phyloP scores from a whole-genome alignment of 306 rosid species.

The Datisca glomerata region DNA sequence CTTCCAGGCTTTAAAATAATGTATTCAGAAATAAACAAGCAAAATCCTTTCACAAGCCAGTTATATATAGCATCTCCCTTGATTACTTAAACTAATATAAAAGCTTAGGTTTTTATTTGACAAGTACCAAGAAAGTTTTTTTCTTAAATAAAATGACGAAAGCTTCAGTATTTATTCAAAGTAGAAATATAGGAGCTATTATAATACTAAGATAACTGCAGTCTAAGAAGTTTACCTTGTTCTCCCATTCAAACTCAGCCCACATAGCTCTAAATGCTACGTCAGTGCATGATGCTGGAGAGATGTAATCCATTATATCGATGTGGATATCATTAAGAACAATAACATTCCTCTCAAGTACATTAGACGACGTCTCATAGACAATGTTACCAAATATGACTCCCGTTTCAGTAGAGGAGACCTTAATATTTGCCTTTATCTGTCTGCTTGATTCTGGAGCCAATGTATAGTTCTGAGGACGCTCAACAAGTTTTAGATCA shows the following conservation, averaged over 20 bases:
- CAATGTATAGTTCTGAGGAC: conserved; percentile 91
- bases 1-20: too few relatives aligned
- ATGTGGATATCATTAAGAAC: conserved; percentile 98
- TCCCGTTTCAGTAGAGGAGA: conserved; percentile 96
- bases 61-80: too few relatives aligned
- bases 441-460: conserved; percentile 98
- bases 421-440: conserved; percentile 96
- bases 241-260: conserved; percentile 99
- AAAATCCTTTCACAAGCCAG: too few relatives aligned
- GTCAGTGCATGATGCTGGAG: conserved; percentile 93
- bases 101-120: too few relatives aligned
- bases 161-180: too few relatives aligned
- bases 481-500: conserved; percentile 97
- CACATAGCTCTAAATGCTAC: conserved; percentile 94
- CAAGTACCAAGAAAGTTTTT: too few relatives aligned
- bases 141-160: too few relatives aligned
- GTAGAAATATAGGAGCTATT: too few relatives aligned
- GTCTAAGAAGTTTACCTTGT: conserved; percentile 52
- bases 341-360: conserved; percentile 82
- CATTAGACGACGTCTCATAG: conserved; percentile 85
- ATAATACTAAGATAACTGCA: too few relatives aligned
- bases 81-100: too few relatives aligned
- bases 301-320: conserved; percentile 98
- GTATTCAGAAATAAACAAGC: too few relatives aligned
- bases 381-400: conserved; percentile 96